phyloP scores from a whole-genome alignment of 2,329 filamentous ascomycete species.

The Penicillium sp. region DNA sequence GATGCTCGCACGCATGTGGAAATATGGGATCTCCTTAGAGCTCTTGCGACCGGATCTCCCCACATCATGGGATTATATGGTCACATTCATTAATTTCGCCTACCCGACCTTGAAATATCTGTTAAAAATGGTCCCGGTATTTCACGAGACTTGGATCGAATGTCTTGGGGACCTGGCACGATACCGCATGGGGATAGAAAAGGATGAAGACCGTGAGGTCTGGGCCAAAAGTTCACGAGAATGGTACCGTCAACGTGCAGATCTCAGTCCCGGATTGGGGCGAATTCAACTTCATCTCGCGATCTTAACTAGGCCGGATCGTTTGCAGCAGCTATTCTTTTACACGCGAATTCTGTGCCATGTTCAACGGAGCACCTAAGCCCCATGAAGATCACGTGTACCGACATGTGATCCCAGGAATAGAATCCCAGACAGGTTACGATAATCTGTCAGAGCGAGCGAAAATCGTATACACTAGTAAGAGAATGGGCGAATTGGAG shows the following conservation, averaged over 20 bases:
- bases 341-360: no score
- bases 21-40: slow-evolving; percentile 82
- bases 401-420: no score
- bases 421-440: no score
- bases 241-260: slow-evolving; percentile 83
- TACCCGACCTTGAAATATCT: slow-evolving; percentile 86
- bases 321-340: no score
- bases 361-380: no score
- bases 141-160: slow-evolving; percentile 88
- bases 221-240: slow-evolving; percentile 75
- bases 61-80: slow-evolving; percentile 76
- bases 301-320: no score
- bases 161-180: slow-evolving; percentile 80
- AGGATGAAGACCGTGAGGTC: slow-evolving; percentile 70
- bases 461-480: slow-evolving; percentile 1
- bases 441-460: neutral
- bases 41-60: slow-evolving; percentile 69
- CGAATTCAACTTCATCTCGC: no score
- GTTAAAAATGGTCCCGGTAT: slow-evolving; percentile 75
- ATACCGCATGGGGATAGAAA: slow-evolving; percentile 88
- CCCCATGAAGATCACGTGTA: no score
- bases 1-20: slow-evolving; percentile 93
- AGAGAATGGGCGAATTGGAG: neutral
- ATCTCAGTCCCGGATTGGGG: no score
- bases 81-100: slow-evolving; percentile 79